Conservation (phyloP, 768 basidiomycete species). For the Russula lepida region DNA sequence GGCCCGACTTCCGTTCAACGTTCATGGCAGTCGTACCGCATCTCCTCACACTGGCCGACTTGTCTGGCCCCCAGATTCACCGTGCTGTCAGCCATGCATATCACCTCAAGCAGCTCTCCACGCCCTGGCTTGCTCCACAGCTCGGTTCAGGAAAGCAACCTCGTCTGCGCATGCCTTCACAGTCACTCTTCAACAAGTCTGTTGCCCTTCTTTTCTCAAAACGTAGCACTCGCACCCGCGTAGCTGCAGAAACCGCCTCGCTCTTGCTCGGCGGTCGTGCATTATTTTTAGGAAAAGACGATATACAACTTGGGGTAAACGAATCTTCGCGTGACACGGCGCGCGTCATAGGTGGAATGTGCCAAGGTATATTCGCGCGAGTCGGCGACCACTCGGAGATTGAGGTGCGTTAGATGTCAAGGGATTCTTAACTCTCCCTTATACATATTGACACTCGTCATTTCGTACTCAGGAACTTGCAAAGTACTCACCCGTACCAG, state of each 20-base stretch:
- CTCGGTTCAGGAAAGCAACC: conserved; percentile 25
- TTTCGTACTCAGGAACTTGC: conserved; percentile 66
- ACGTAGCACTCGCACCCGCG: conserved; percentile 84
- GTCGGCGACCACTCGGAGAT: conserved; percentile 90
- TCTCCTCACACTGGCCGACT: conserved; percentile 84
- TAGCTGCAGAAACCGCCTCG: conserved; percentile 80
- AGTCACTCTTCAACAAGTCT: conserved; percentile 72
- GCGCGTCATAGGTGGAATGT: conserved; percentile 88
- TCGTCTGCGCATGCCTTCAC: conserved; percentile 51
- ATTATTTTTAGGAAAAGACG: conserved; percentile 80
- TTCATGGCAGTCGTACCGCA: conserved; percentile 42
- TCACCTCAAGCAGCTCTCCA: conserved; percentile 49
- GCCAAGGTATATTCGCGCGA: conserved; percentile 93
- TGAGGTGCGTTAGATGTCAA: conserved; percentile 52
- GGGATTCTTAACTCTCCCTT: too few species aligned
- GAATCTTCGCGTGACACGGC: conserved; percentile 80
- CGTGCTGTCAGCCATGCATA: conserved; percentile 57
- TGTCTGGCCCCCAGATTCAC: conserved; percentile 65
- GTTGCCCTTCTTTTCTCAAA: conserved; percentile 90
- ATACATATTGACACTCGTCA: neutral
- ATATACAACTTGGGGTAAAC: conserved; percentile 95
- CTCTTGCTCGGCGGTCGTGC: conserved; percentile 78
- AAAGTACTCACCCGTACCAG: conserved; percentile 83
- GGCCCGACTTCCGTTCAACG: neutral
- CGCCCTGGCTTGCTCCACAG: conserved; percentile 61